Base-by-base conservation (phyloP, 305 asterid genomes). In the Fraxinus floribunda region DNA sequence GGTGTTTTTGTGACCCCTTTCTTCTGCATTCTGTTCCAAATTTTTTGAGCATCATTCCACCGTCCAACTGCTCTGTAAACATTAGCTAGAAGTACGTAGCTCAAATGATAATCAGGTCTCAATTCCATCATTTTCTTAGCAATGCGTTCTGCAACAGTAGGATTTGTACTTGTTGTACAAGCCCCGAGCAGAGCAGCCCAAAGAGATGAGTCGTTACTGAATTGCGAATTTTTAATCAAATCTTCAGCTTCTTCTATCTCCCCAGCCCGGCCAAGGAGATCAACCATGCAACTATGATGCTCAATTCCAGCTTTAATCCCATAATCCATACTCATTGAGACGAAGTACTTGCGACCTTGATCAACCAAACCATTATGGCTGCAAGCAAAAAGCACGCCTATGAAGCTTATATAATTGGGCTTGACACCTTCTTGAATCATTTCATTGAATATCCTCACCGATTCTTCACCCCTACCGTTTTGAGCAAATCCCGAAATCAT, bases 401-500 rank as follows among this genome's bases (percentile, higher is more conserved):
- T 79, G 41, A 93, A 96, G 82, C 92, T 91, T 74, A 96, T 92
- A 52, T 85, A 76, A 79, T 94, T 97, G 3, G 98, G 97, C 20
- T 82, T 84, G 70, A 91, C 86, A 20, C 93, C 87, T 78, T 81
- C 90, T 9, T 30, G 73, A 74, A 89, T 88, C 99, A 96, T 96
- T 85, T 85, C 88, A 62, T 88, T 77, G 7, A 96, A 93, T 38
- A 89, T 76, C 84, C 80, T 46, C 39, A 92, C 83, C 79, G 97
- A 94, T 85, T 96, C 97, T 75, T 29, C 76, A 3, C 98, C 99
- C 81, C 92, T 87, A 22, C 99, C 98, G 34, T 96, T 96, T 87
- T 94, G 98, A 68, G 99, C 99, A 72, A 93, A 92, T 46, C 98
- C 98, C 75, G 98, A 91, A 35, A 96, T 91, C 97, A 96, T 91